Base-by-base conservation (phyloP, 306 rosid species). In the Lathyrus aphaca region DNA sequence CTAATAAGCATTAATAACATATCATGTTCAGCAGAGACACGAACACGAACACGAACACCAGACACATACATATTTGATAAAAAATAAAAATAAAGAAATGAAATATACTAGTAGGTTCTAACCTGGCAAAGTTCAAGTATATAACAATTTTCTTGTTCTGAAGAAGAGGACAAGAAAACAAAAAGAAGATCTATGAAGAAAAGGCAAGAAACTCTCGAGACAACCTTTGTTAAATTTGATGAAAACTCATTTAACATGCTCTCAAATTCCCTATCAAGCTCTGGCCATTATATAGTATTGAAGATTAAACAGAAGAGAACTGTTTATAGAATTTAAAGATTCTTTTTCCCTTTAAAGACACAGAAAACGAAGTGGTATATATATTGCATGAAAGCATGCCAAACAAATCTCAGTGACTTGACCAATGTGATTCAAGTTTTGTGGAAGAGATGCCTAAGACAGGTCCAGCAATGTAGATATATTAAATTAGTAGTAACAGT, bases 381-480 rank as follows among this genome's bases (percentile, higher is more conserved):
- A 61, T 82, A 73, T 66, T 82, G 84, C 81, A 75, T 78, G 81
- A 35, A 86, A 79, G 93, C 96, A 87, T 91, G 96, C 97, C 83
- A 85, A 88, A 82, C 91, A 91, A 87, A 84, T 89, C 94, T 69
- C 90, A 91, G 90, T 85, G 89, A 69, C 81, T 77, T 77, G 80
- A 83, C 97, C 99, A 91, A 87, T 91, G 84, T 69, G 72, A 45
- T 84, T 82, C 83, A 79, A 91, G 95, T 82, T 88, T 88, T 81
- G 96, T 91, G 99, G 83, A 89, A 65, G 81, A 85, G 87, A 90
- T 84, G 97, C 96, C 80, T 64, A 73, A 72, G 89, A 78, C 90
- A 82, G 77, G 71, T 76, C 88, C 96, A 79, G 88, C 90, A 84
- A 55, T 51, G 85, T 87, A 50, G 57, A 77, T 70, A 74, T 82